phyloP scores from a whole-genome alignment of 2,329 filamentous ascomycete genomes.

The Diplodia intermedia region DNA sequence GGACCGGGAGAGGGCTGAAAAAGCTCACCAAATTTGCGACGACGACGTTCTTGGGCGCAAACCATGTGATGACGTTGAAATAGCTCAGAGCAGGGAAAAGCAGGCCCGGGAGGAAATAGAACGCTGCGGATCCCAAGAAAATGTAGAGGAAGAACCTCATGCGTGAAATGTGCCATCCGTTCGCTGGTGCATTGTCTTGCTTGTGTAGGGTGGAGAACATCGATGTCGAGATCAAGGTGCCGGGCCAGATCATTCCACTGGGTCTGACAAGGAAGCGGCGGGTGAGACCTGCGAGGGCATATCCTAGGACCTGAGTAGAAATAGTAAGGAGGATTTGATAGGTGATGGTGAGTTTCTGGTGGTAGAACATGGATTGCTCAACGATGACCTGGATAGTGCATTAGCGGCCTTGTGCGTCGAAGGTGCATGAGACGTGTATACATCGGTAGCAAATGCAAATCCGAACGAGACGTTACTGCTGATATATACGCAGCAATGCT shows the following conservation, averaged over 20 bases:
- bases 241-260: constrained; percentile 90
- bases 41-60: constrained; percentile 84
- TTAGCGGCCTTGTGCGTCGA: constrained; percentile 27
- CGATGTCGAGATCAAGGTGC: constrained; percentile 83
- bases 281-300: constrained; percentile 83
- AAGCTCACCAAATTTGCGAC: constrained; percentile 72
- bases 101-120: constrained; percentile 85
- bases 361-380: constrained; percentile 88
- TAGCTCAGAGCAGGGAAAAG: constrained; percentile 85
- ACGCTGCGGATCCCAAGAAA: constrained; percentile 73
- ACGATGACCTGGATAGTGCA: constrained; percentile 68
- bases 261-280: constrained; percentile 82
- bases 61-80: constrained; percentile 89
- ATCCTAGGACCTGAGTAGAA: constrained; percentile 85
- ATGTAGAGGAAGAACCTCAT: constrained; percentile 85
- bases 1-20: neutral
- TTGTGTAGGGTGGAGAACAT: constrained; percentile 90
- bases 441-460: constrained; percentile 87
- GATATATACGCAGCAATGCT: constrained; percentile 87
- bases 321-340: constrained; percentile 85
- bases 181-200: constrained; percentile 79
- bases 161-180: constrained; percentile 81
- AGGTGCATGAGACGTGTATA: constrained; percentile 41
- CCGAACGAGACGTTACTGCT: constrained; percentile 90
- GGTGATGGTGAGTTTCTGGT: constrained; percentile 75